phyloP scores from a whole-genome alignment of 192 early-diverging fungal species.

The Coemansia sp. region DNA sequence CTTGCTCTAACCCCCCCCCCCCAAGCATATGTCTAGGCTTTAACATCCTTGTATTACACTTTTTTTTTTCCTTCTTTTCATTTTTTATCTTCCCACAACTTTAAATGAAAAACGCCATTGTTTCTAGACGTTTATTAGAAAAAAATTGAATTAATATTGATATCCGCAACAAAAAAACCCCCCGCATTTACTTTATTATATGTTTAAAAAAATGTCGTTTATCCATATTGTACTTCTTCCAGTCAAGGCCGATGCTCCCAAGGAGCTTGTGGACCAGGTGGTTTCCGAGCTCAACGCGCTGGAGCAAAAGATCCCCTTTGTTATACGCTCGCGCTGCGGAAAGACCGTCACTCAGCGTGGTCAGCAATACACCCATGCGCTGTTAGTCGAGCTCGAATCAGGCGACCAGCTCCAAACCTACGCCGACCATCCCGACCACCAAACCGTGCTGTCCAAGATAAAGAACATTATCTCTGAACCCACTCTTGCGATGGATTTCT shows the following conservation, averaged over 20 bases:
- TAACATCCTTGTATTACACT: too few relatives aligned
- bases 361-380: conserved; percentile 42
- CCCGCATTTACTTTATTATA: neutral
- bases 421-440: conserved; percentile 31
- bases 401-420: conserved; percentile 23
- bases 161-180: neutral
- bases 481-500: conserved; percentile 37
- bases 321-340: conserved; percentile 30
- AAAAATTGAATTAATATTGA: neutral
- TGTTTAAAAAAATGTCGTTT: conserved; percentile 15
- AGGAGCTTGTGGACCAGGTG: conserved; percentile 21
- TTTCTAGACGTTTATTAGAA: too few relatives aligned
- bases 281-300: conserved; percentile 26
- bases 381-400: conserved; percentile 33
- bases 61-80: too few relatives aligned
- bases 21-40: neutral
- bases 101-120: too few relatives aligned
- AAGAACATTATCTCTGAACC: conserved; percentile 28
- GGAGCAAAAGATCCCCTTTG: conserved; percentile 27
- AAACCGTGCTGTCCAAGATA: conserved; percentile 30
- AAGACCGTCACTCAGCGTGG: conserved; percentile 38
- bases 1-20: neutral
- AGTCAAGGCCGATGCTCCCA: conserved; percentile 19
- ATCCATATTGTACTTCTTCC: conserved; percentile 44
- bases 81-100: too few relatives aligned